phyloP scores from a whole-genome alignment of 2,329 filamentous ascomycete species.

The Aspergillus piperis region DNA sequence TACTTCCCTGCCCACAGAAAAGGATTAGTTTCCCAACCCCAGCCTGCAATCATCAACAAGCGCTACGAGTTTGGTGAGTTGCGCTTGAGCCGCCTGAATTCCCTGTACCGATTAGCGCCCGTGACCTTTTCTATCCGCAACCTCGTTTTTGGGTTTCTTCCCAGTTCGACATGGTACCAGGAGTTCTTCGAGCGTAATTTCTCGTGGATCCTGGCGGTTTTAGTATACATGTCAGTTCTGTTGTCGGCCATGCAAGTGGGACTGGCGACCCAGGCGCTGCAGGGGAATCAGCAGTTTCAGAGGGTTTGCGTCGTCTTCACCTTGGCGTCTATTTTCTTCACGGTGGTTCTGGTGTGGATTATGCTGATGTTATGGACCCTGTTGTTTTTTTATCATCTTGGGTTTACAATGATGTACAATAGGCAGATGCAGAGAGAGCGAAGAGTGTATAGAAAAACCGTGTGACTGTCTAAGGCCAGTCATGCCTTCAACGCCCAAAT shows the following conservation, averaged over 20 bases:
- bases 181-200: slow-evolving; percentile 49
- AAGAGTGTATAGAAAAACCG: too few relatives aligned
- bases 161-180: slow-evolving; percentile 38
- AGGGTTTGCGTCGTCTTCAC: too few relatives aligned
- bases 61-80: slow-evolving; percentile 50
- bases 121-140: slow-evolving; percentile 23
- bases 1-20: too few relatives aligned
- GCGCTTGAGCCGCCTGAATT: slow-evolving; percentile 48
- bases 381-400: too few relatives aligned
- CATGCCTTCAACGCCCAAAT: too few relatives aligned
- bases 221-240: slow-evolving; percentile 49
- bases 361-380: too few relatives aligned
- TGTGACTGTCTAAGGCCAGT: too few relatives aligned
- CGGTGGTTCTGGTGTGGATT: not conserved
- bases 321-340: not conserved
- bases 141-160: slow-evolving; percentile 23
- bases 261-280: slow-evolving; percentile 20
- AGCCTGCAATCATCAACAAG: too few relatives aligned
- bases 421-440: too few relatives aligned
- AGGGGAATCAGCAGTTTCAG: not conserved
- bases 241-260: slow-evolving; percentile 53
- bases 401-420: too few relatives aligned
- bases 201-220: slow-evolving; percentile 41
- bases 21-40: too few relatives aligned
- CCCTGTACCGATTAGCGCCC: slow-evolving; percentile 40